Evolutionary conservation across 805 yeast genomes (phyloP).

Genomic region (Tetrapisispora iriomotensis): DNA sequence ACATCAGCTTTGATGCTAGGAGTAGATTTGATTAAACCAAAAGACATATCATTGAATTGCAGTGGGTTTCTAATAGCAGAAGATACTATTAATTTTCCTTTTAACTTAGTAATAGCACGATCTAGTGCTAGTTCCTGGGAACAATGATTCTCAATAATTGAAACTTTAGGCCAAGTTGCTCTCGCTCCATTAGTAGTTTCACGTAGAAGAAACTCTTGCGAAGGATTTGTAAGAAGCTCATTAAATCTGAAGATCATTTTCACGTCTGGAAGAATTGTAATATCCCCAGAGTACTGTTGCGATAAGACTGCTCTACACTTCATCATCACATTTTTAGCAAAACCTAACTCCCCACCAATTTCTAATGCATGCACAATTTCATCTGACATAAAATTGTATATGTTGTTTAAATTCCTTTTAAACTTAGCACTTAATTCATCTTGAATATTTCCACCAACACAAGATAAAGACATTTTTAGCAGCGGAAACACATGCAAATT

Average conservation of each 20-base stretch:
- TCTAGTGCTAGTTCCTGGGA: conserved; percentile 84
- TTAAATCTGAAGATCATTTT: conserved; percentile 44
- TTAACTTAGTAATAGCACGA: conserved; percentile 52
- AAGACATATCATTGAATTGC: conserved; percentile 16
- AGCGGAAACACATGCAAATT: conserved; percentile 92
- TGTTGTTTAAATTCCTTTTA: conserved; percentile 40
- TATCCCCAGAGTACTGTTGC: conserved; percentile 86
- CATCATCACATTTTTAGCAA: conserved; percentile 63
- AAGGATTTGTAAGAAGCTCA: conserved; percentile 67
- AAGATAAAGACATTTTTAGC: conserved; percentile 52
- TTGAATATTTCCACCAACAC: conserved; percentile 62
- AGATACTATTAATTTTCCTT: conserved; percentile 47
- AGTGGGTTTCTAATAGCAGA: conserved; percentile 21
- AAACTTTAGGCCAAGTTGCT: conserved; percentile 86
- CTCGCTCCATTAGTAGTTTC: conserved; percentile 66
- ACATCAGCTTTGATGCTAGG: conserved; percentile 3
- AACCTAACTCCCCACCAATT: conserved; percentile 64
- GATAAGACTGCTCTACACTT: conserved; percentile 65
- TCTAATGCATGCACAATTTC: conserved; percentile 73
- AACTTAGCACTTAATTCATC: conserved; percentile 47
- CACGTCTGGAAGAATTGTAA: conserved; percentile 78
- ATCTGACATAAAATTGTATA: conserved; percentile 49
- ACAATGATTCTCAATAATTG: conserved; percentile 79
- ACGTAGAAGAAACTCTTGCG: conserved; percentile 59
- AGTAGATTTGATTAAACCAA: conserved; percentile 16